Base-by-base conservation (phyloP, 192 early-diverging fungal species). In the Linnemannia exigua region DNA sequence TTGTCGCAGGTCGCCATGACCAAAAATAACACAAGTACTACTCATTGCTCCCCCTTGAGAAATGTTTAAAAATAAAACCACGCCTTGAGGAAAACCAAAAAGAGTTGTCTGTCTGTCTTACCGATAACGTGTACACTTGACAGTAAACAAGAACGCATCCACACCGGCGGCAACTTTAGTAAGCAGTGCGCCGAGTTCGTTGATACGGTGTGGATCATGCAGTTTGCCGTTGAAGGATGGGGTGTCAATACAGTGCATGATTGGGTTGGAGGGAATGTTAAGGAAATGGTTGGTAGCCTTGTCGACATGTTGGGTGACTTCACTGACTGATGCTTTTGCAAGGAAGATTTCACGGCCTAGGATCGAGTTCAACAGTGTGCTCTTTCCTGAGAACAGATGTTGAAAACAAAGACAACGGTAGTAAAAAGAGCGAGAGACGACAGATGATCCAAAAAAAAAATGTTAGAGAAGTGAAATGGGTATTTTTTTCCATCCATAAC, bases 301-400 rank as follows among this genome's bases (percentile, higher is more conserved):
- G 58, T 77, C 79, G 46, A 89, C 88, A 74, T 79, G 80, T 50
- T 89, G 81, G 0, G 88, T 89, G 72, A 89, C 84, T 71, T 89
- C 88, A 33, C 76, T 88, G 63, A 89, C 87, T 33, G 88, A 87
- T 0, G 88, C 75, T 52, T 85, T 88, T 48, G 88, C 80, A 25
- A 74, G 48, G 75, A 90, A 90, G 35, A 80, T 85, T 44, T 87
- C 67, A 41, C 79, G 68, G 14, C 88, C 90, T 19, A 89, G 79
- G 37, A 90, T 88, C 33, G 78, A 79, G 74, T 90, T 90, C 67
- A 90, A 73, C 63, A 90, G 54, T 20, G 88, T 90, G 66, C 88
- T 89, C 58, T 90, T 90, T 38, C 90, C 90, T 80, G 70, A 12
- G 22, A 35, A 35, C 20, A 22, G 11, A 70, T 35, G 11, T n/a